Base-by-base conservation (phyloP, 2,329 filamentous ascomycete genomes). In the Parasarocladium wereldwijsianum region DNA sequence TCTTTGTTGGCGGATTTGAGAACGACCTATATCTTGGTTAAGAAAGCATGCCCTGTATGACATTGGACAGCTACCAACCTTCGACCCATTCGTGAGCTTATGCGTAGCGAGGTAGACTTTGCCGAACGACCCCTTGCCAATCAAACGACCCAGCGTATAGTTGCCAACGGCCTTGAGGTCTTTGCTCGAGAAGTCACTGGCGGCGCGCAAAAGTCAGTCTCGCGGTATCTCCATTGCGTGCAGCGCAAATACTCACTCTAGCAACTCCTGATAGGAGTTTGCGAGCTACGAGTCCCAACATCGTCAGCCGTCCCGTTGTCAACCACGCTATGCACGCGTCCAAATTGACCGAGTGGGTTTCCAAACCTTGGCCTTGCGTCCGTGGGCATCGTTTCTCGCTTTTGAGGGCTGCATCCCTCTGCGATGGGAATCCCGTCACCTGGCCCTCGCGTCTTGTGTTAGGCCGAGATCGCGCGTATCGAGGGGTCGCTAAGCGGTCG, bases 31-130 rank as follows among this genome's bases (percentile, higher is more conserved):
- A 21, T 8, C n/a, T 21, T 21, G 20, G 20, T n/a, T 8, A 16
- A 17, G 29, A 11, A 22, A 13, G 16, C 11, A n/a, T 5, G 19
- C 8, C 7, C 24, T 23, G n/a, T 23, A 6, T 12, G n/a, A 6
- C n/a, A 13, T 24, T 15, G 24, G 19, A 27, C 29, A 49, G 62
- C 37, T 47, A 86, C 85, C 37, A 47, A 87, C 85, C 73, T 94
- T 96, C 50, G 86, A 93, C 47, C 86, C 87, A 74, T 94, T 94
- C 47, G 84, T 96, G 54, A 98, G 83, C 55, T 94, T 96, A 56
- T 98, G 90, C 26, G 77, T 75, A 34, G 87, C 90, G 35, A 98
- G 67, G 54, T 98, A 98, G 46, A 98, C 90, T 58, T 94, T 96
- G 45, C 90, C 90, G 56, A 98, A 98, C 39, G 86, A 94, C 34